These are phyloP conservation scores for Phytophthora podocarpi DNA, from an alignment of 352 stramenopile species.

Conservation along the genomic window DNA sequence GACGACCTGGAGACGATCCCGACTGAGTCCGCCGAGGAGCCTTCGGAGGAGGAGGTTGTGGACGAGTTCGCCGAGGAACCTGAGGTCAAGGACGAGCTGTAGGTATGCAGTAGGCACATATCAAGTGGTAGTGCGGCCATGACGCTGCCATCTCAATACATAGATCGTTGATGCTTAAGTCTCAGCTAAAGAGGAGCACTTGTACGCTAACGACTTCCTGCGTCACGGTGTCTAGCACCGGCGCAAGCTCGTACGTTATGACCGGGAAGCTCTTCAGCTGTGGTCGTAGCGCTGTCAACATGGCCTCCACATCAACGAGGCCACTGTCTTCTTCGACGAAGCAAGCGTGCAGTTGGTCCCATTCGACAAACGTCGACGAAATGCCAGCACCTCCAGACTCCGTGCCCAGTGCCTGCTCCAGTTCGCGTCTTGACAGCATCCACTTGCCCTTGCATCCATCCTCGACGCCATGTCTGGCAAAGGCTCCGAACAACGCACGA, in stretches of 20 bases:
- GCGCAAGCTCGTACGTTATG: conserved; percentile 60
- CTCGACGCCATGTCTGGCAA: neutral
- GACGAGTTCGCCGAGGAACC: conserved; percentile 66
- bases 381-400: conserved; percentile 30
- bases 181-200: conserved; percentile 33
- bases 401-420: conserved; percentile 46
- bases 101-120: conserved; percentile 25
- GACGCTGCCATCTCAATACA: conserved; percentile 20
- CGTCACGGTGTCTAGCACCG: conserved; percentile 58
- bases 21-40: conserved; percentile 22
- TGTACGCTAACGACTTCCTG: conserved; percentile 62
- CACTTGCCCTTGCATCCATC: conserved; percentile 26
- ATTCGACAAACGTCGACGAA: conserved; percentile 43
- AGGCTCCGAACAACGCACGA: conserved; percentile 16
- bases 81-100: conserved; percentile 58
- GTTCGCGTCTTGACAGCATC: conserved; percentile 37
- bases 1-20: conserved; percentile 35
- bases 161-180: conserved; percentile 19
- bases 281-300: conserved; percentile 44
- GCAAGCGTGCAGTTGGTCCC: conserved; percentile 47
- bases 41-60: conserved; percentile 35
- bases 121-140: conserved; percentile 4
- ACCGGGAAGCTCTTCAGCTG: conserved; percentile 36
- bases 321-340: conserved; percentile 48
- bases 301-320: conserved; percentile 44